These are phyloP conservation scores for Tetracentron sinense DNA, from an alignment of 164 flowering plant genomes.

Conservation along the genomic window DNA sequence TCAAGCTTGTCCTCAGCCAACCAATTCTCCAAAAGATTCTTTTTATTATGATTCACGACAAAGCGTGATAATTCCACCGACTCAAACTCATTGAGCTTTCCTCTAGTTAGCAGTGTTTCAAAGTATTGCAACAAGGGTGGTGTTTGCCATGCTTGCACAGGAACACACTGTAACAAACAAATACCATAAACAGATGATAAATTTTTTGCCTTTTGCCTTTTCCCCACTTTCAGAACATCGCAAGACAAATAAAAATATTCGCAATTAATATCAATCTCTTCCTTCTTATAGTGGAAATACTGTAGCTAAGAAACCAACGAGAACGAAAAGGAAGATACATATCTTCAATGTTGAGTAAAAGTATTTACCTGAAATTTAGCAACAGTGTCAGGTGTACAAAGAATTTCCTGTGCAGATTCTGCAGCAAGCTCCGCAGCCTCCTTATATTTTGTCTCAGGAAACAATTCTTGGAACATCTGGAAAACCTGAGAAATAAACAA, in stretches of 20 bases:
- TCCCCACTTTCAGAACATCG: not conserved
- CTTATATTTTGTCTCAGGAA: conserved; percentile 78
- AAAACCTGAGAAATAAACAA: conserved; percentile 47
- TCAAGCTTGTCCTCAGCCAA: conserved; percentile 83
- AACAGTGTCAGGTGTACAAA: conserved; percentile 77
- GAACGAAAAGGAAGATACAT: too few relatives aligned
- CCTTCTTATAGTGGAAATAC: too few relatives aligned
- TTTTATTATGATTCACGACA: conserved; percentile 77
- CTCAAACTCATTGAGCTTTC: conserved; percentile 78
- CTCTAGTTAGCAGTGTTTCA: conserved; percentile 69
- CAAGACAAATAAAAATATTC: not conserved
- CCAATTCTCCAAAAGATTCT: conserved; percentile 76
- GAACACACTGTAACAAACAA: conserved; percentile 57
- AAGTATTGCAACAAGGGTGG: conserved; percentile 78
- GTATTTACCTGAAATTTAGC: conserved; percentile 77
- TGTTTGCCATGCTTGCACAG: conserved; percentile 77
- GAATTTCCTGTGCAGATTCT: conserved; percentile 77
- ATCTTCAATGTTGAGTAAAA: too few relatives aligned
- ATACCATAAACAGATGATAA: too few relatives aligned
- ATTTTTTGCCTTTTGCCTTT: too few relatives aligned
- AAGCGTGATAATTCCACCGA: conserved; percentile 74
- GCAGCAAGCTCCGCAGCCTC: conserved; percentile 90
- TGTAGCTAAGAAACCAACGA: too few relatives aligned
- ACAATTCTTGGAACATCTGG: conserved; percentile 75
- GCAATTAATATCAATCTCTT: not conserved